Evolutionary conservation across 2,329 filamentous ascomycete genomes (phyloP), one percentile per base, ranked within the genome.

Genomic region (Colletotrichum horii): DNA sequence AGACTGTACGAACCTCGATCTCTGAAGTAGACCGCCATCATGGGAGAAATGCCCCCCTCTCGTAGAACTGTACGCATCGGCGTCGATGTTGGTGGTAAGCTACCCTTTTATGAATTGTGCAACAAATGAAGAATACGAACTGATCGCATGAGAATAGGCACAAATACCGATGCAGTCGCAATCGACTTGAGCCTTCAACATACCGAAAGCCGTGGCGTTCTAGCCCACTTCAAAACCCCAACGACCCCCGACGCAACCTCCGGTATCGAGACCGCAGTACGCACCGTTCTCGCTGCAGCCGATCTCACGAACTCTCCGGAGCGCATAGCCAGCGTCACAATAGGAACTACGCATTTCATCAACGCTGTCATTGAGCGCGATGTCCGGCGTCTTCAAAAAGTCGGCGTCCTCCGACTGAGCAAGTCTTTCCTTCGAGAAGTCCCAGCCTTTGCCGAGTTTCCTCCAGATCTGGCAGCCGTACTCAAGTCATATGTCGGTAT

Each of bases 301-400:
- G 64, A 74, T 6, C 79, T 87, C 26, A 71, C 78, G 30, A 82
- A 84, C 1, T 78, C 80, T 0, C 74, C 74, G 16, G 74, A 56
- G 8, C 80, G 85, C 12, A 83, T 91, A 19, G 85, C 87, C 24
- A 87, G 86, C 76, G 85, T 90, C 16, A 89, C 88, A 4, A 88
- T 91, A 75, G 89, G 89, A 65, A 90, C 88, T 2, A 91, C 90
- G 0, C 89, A 92, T 75, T 92, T 92, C 78, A 86, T 91, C 79
- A 92, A 92, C 76, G 90, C 90, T 8, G 88, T 92, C 3, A 84
- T 92, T 1, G 89, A 91, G 80, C 84, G 87, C 58, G 89, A 91
- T 76, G 83, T 83, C 8, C 79, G 84, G 3, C 85, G 88, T 3
- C 80, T 92, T 3, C 84, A 86, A 19, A 83, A 81, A 4, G 90